These are phyloP conservation scores for Tribonema minus DNA, from an alignment of 108 stramenopile genomes.

Conservation along the genomic window DNA sequence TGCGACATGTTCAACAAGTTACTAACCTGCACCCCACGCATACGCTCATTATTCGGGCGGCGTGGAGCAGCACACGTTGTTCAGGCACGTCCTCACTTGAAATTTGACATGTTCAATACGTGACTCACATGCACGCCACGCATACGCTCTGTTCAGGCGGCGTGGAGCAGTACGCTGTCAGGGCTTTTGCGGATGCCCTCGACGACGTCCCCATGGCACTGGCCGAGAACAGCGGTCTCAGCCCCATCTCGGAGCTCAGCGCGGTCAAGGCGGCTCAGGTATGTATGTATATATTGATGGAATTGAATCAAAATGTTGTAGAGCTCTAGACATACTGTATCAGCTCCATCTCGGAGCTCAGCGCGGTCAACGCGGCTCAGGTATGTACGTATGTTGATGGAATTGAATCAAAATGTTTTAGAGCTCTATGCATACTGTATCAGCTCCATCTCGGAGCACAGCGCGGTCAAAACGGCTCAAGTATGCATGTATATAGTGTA, in stretches of 20 bases:
- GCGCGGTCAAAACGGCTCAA: too few relatives aligned
- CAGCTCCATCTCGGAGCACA: too few relatives aligned
- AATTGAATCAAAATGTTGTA: too few relatives aligned
- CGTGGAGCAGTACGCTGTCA: constrained; percentile 97
- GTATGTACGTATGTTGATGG: constrained; percentile 34
- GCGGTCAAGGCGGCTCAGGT: constrained; percentile 85
- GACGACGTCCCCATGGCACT: constrained; percentile 98
- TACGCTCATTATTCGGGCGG: too few relatives aligned
- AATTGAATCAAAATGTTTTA: too few relatives aligned
- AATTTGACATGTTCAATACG: too few relatives aligned
- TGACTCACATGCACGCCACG: too few relatives aligned
- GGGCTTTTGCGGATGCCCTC: constrained; percentile 96
- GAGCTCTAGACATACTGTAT: constrained; percentile 95
- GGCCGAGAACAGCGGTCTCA: constrained; percentile 94
- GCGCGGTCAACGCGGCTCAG: constrained; percentile 87
- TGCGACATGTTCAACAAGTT: too few relatives aligned
- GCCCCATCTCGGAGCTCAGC: constrained; percentile 92
- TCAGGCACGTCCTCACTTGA: too few relatives aligned
- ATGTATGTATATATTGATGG: constrained; percentile 27
- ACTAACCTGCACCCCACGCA: too few relatives aligned
- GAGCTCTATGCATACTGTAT: constrained; percentile 94
- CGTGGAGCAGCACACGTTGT: too few relatives aligned
- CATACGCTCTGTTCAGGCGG: too few relatives aligned
- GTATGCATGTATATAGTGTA: constrained; percentile 48
- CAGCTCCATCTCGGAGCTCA: constrained; percentile 89